Percentiles rank a stretch among this genome's conserved stretches.
phyloP scores from a whole-genome alignment of 192 early-diverging fungal species.

The Mortierella alpina region DNA sequence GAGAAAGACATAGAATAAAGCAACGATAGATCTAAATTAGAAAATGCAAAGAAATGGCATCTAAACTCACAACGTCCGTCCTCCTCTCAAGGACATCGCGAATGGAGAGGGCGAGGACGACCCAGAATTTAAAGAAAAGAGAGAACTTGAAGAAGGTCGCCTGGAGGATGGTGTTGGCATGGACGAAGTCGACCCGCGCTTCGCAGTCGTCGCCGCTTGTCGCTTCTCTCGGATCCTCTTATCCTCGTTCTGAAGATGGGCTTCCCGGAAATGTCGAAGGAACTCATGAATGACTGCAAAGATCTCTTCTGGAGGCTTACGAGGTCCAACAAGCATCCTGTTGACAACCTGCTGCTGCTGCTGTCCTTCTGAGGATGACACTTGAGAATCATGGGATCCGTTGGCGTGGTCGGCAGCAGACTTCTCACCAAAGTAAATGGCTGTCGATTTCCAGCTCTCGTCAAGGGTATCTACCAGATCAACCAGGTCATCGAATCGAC shows the following conservation, averaged over 20 bases:
- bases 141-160: neutral
- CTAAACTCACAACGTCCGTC: neutral
- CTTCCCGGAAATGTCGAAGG: conserved; percentile 40
- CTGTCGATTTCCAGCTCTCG: conserved; percentile 40
- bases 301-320: conserved; percentile 50
- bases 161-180: neutral
- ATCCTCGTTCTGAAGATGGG: conserved; percentile 49
- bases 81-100: too few species aligned
- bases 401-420: conserved; percentile 15
- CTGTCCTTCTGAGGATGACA: neutral
- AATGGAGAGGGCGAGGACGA: too few species aligned
- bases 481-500: conserved; percentile 31
- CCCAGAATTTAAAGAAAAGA: neutral
- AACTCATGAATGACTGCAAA: conserved; percentile 47
- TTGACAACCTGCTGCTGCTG: conserved; percentile 24
- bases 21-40: neutral
- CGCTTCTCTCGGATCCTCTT: conserved; percentile 23
- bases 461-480: conserved; percentile 32
- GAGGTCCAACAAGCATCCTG: conserved; percentile 23
- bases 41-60: neutral
- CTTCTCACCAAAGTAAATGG: conserved; percentile 50
- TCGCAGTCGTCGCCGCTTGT: conserved; percentile 4
- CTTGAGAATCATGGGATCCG: neutral
- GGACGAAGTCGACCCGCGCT: neutral
- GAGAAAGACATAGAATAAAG: neutral